Base-by-base conservation (phyloP, 1,139 yeast species). In the Candida glucosophila region DNA sequence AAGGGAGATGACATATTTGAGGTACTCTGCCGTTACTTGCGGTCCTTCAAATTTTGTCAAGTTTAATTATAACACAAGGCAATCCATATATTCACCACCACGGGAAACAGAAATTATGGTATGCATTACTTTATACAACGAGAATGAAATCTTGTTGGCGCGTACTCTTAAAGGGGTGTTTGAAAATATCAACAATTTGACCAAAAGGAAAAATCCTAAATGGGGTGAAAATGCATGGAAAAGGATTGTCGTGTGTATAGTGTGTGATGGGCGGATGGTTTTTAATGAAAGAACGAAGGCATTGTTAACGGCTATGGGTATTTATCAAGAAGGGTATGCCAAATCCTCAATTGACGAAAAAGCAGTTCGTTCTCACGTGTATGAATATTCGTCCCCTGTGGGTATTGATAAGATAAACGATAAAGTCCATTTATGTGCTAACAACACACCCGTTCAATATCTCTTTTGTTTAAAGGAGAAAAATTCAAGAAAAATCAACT, bases 171-270 rank as follows among this genome's bases (percentile, higher is more conserved):
- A 76, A 44, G 93, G 92, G 27, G 76, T 81, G 6, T 78, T 81
- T 51, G 74, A 77, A 31, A 81, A 82, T 45, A 75, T 81, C 35
- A 58, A 68, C 33, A 73, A 81, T 45, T 58, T 81, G 32, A 62
- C 71, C 21, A 53, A 77, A 28, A 58, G 68, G 22, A 58, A 73
- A 17, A 74, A 80, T 22, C 66, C 76, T 4, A 64, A 67, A 2
- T 81, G 93, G 93, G 93, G 92, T 15, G 72, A 67, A 26, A 82
- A 77, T 26, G 70, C 82, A 3, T 81, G 93, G 93, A 77, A 79
- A 40, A 79, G 78, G 44, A 67, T 81, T 15, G 88, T 78, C 7
- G 79, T 81, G 7, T 64, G 75, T 32, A 71, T 81, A 17, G 78
- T 81, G n/a, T 73, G 74, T 37, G 93, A 81, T 47, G 93, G 93